These are phyloP conservation scores for Alnus rubra DNA, from an alignment of 306 rosid species.

Conservation along the genomic window DNA sequence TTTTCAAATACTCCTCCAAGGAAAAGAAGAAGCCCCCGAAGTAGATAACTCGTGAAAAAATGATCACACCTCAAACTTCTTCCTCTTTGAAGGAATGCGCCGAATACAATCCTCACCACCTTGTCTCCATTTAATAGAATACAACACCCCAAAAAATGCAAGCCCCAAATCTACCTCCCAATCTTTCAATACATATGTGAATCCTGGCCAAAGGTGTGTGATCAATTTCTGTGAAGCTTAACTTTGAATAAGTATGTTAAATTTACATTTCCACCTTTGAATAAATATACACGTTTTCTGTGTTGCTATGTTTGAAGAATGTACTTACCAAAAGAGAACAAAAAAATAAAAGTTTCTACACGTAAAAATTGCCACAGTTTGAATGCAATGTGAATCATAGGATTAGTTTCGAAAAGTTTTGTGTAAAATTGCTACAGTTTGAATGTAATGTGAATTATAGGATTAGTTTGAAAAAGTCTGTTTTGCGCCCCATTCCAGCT, in stretches of 20 bases:
- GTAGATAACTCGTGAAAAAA: too few species aligned
- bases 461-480: too few species aligned
- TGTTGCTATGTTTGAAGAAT: neutral
- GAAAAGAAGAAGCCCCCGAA: too few species aligned
- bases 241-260: neutral
- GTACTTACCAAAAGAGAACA: neutral
- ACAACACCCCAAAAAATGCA: too few species aligned
- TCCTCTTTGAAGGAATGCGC: too few species aligned
- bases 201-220: neutral
- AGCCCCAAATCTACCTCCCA: too few species aligned
- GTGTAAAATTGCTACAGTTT: neutral
- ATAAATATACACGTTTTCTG: neutral
- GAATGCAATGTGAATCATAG: neutral
- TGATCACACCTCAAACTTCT: too few species aligned
- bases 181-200: neutral
- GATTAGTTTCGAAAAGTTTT: neutral
- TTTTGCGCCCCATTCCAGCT: too few species aligned
- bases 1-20: too few species aligned
- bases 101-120: too few species aligned
- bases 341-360: neutral
- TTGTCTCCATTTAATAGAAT: too few species aligned
- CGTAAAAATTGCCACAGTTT: neutral
- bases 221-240: slow-evolving; percentile 4
- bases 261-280: neutral
- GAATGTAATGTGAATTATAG: neutral